Percentiles rank a stretch among this genome's conserved stretches.
Evolutionary conservation across 352 stramenopile species (phyloP).

Genomic region (Elongisporangium prolatum): DNA sequence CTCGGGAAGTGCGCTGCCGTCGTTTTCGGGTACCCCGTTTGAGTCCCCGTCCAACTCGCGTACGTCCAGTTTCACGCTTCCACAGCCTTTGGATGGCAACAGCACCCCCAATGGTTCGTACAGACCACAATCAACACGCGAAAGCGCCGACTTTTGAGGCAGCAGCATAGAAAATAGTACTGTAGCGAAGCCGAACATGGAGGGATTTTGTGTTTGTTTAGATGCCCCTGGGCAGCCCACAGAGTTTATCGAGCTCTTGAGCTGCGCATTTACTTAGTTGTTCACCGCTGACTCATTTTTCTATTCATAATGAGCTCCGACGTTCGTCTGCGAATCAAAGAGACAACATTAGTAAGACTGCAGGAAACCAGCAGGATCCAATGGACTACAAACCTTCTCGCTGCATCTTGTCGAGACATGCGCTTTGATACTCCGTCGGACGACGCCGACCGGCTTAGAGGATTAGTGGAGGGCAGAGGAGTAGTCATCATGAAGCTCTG

Average conservation of each 20-base stretch:
- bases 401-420: slow-evolving; percentile 68
- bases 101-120: slow-evolving; percentile 24
- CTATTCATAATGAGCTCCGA: slow-evolving; percentile 84
- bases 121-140: slow-evolving; percentile 17
- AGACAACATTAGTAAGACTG: slow-evolving; percentile 5
- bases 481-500: slow-evolving; percentile 77
- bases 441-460: slow-evolving; percentile 12
- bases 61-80: slow-evolving; percentile 51
- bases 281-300: slow-evolving; percentile 55
- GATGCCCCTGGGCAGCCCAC: neutral
- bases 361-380: neutral
- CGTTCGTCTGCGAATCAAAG: slow-evolving; percentile 46
- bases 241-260: neutral
- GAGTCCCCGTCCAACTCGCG: neutral
- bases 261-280: slow-evolving; percentile 5
- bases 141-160: slow-evolving; percentile 70
- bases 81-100: slow-evolving; percentile 26
- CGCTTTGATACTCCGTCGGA: slow-evolving; percentile 22
- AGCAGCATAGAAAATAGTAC: slow-evolving; percentile 2
- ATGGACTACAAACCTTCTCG: slow-evolving; percentile 53
- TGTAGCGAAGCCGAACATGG: neutral
- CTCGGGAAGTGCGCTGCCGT: neutral
- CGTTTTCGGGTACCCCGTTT: neutral
- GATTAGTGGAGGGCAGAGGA: slow-evolving; percentile 34
- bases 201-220: neutral